phyloP scores from a whole-genome alignment of 805 yeast species.

The Pichia thaimueangensis region DNA sequence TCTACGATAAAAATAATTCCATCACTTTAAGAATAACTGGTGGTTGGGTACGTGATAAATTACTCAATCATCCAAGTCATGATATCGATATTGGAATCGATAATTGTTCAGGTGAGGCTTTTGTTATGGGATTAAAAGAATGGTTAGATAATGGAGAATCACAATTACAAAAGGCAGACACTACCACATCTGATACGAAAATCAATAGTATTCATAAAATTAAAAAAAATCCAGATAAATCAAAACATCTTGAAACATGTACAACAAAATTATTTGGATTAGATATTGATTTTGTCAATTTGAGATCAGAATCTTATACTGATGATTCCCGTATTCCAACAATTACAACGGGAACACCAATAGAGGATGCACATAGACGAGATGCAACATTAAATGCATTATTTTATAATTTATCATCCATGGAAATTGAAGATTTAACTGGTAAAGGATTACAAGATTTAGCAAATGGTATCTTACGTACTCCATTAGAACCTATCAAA shows the following conservation, averaged over 20 bases:
- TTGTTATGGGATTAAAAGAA: conserved; percentile 59
- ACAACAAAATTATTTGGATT: conserved; percentile 78
- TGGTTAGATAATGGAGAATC: conserved; percentile 31
- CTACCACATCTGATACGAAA: not conserved
- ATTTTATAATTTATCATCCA: conserved; percentile 71
- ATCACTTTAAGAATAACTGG: conserved; percentile 75
- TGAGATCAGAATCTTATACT: conserved; percentile 82
- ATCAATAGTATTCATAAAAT: conserved; percentile 51
- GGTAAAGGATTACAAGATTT: conserved; percentile 70
- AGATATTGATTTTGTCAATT: conserved; percentile 91
- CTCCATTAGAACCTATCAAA: conserved; percentile 79
- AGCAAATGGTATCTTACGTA: conserved; percentile 61
- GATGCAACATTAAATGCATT: conserved; percentile 95
- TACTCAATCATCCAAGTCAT: conserved; percentile 70
- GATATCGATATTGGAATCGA: conserved; percentile 93
- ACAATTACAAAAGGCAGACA: not conserved
- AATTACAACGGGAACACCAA: conserved; percentile 80
- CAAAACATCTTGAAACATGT: conserved; percentile 95
- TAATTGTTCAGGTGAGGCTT: conserved; percentile 74
- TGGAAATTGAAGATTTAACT: conserved; percentile 79
- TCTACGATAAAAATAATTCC: conserved; percentile 14
- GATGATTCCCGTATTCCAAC: conserved; percentile 80
- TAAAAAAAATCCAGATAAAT: conserved; percentile 88
- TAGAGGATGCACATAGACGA: conserved; percentile 84
- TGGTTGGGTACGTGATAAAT: conserved; percentile 97